Evolutionary conservation across 2,329 filamentous ascomycete genomes (phyloP).

Genomic region (Penicillium digitatum): DNA sequence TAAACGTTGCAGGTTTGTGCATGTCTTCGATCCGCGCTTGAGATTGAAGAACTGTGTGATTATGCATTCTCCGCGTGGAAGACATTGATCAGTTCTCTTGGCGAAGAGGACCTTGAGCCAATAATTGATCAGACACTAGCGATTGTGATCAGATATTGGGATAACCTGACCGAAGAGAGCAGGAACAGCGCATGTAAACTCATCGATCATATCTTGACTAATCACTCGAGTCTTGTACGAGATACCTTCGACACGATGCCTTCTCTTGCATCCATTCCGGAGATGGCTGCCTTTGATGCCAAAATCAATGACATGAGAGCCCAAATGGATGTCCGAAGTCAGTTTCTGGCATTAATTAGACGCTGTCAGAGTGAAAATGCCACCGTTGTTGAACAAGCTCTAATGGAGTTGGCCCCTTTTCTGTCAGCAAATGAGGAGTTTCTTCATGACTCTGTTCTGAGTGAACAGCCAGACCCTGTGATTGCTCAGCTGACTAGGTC

Average conservation of each 20-base stretch:
- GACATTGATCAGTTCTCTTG: constrained; percentile 68
- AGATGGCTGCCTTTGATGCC: constrained; percentile 64
- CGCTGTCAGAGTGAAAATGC: constrained; percentile 79
- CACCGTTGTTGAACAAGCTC: constrained; percentile 75
- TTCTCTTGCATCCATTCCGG: constrained; percentile 66
- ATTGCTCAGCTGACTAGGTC: constrained; percentile 69
- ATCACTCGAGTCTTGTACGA: constrained; percentile 58
- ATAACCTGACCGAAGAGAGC: constrained; percentile 58
- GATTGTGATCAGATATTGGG: constrained; percentile 79
- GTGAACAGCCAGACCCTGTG: constrained; percentile 76
- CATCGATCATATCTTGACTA: constrained; percentile 62
- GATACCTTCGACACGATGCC: constrained; percentile 72
- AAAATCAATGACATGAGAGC: constrained; percentile 63
- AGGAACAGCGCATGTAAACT: constrained; percentile 59
- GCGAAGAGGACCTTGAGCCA: constrained; percentile 71
- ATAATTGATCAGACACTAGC: constrained; percentile 88
- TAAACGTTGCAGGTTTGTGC: constrained; percentile 54
- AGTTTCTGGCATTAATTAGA: constrained; percentile 66
- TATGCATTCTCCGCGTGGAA: constrained; percentile 81
- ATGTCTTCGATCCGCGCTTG: constrained; percentile 81
- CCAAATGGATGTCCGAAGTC: constrained; percentile 61
- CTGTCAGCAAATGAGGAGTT: constrained; percentile 70
- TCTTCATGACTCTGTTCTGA: constrained; percentile 72
- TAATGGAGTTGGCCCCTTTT: constrained; percentile 72
- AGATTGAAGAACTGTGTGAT: constrained; percentile 68